A percentile compares a stretch with the other conserved stretches of the same genome.
phyloP scores from a whole-genome alignment of 257 asterid genomes.

The Agastache rugosa region DNA sequence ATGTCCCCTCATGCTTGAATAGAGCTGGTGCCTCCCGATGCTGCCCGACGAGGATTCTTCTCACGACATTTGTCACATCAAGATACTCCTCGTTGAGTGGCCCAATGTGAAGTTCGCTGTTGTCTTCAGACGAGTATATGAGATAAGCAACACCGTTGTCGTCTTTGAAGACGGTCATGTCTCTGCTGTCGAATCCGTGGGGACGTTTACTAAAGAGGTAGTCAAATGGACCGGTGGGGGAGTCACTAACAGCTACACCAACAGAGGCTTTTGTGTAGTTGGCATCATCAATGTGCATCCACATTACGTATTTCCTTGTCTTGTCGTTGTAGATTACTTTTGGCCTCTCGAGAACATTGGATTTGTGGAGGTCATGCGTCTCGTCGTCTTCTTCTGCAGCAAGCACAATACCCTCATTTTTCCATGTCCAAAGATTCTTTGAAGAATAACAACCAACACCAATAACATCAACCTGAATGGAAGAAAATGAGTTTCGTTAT shows the following conservation, averaged over 20 bases:
- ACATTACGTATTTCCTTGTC: constrained; percentile 79
- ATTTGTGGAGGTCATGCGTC: constrained; percentile 84
- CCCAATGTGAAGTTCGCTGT: constrained; percentile 85
- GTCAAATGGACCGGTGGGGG: constrained; percentile 79
- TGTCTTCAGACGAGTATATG: constrained; percentile 86
- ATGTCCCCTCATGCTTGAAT: constrained; percentile 78
- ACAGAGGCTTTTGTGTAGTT: constrained; percentile 93
- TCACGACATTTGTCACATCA: constrained; percentile 55
- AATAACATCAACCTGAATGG: constrained; percentile 83
- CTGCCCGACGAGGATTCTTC: constrained; percentile 77
- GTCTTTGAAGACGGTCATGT: constrained; percentile 95
- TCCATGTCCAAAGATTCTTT: constrained; percentile 93
- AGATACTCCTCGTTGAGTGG: constrained; percentile 69
- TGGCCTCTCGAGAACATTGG: constrained; percentile 92
- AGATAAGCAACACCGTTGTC: constrained; percentile 78
- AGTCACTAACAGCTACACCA: constrained; percentile 75
- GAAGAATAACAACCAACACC: constrained; percentile 99
- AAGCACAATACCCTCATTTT: constrained; percentile 90
- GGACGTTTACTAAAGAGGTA: constrained; percentile 86
- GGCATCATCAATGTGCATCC: constrained; percentile 95
- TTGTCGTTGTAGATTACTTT: constrained; percentile 87
- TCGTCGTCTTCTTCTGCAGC: constrained; percentile 70
- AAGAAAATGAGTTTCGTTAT: constrained; percentile 3
- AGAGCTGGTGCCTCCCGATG: constrained; percentile 97
- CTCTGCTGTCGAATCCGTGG: constrained; percentile 92